phyloP scores from a whole-genome alignment of 2,329 filamentous ascomycete genomes.

The Aspergillus carbonarius region DNA sequence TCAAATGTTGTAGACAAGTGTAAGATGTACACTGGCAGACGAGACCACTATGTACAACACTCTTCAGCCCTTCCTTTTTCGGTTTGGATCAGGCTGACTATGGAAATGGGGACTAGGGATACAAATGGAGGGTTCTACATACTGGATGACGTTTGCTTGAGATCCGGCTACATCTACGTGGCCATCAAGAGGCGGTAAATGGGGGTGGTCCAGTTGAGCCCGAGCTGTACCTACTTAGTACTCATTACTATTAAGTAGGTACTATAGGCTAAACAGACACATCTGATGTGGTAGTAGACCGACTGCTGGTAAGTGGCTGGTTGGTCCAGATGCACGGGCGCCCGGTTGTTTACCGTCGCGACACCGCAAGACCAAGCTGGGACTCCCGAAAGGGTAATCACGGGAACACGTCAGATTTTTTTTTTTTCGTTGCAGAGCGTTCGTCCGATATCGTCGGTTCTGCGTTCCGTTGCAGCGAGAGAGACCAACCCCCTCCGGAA shows the following conservation, averaged over 20 bases:
- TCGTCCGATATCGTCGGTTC: constrained; percentile 4
- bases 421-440: constrained; percentile 5
- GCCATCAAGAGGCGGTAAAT: neutral
- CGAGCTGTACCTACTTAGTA: neutral
- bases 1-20: neutral
- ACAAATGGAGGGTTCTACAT: neutral
- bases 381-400: constrained; percentile 4
- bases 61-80: too few species aligned
- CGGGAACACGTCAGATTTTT: constrained; percentile 9
- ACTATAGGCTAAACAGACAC: too few species aligned
- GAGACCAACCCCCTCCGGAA: neutral
- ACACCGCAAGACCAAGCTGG: neutral
- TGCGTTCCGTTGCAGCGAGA: neutral
- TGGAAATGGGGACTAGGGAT: neutral
- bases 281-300: too few species aligned
- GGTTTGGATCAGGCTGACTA: neutral
- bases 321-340: neutral
- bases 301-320: neutral
- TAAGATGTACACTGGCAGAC: neutral
- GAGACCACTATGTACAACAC: too few species aligned
- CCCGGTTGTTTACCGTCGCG: constrained; percentile 1
- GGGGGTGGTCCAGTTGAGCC: neutral
- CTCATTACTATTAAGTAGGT: too few species aligned
- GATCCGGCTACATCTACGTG: too few species aligned
- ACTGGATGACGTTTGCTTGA: neutral